Evolutionary conservation across 805 yeast genomes (phyloP).

Genomic region (Lipomyces oligophaga): DNA sequence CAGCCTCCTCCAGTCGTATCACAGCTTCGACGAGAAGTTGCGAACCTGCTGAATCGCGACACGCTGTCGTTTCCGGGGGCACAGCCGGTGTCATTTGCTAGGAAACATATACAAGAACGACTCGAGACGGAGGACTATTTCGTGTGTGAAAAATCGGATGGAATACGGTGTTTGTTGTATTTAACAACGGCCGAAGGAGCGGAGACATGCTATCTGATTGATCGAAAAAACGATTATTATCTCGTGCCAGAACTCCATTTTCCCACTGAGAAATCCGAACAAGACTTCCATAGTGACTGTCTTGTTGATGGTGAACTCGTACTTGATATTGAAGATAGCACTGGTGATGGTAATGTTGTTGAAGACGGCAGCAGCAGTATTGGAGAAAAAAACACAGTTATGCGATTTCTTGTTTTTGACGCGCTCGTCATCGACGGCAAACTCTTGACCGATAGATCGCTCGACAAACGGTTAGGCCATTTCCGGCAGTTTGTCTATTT

Average conservation of each 20-base stretch:
- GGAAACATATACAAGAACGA: conserved; percentile 61
- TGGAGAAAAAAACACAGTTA: conserved; percentile 52
- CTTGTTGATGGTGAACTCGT: conserved; percentile 94
- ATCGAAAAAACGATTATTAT: conserved; percentile 82
- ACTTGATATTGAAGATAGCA: conserved; percentile 45
- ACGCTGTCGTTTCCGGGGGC: conserved; percentile 64
- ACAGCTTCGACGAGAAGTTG: conserved; percentile 64
- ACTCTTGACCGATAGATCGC: conserved; percentile 61
- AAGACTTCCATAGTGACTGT: conserved; percentile 76
- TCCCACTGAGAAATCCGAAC: conserved; percentile 52
- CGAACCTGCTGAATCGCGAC: conserved; percentile 55
- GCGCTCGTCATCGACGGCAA: conserved; percentile 80
- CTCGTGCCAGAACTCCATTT: conserved; percentile 76
- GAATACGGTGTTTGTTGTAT: conserved; percentile 75
- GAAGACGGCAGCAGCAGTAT: background rate
- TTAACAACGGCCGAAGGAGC: conserved; percentile 63
- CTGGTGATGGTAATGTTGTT: background rate
- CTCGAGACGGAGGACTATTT: conserved; percentile 66
- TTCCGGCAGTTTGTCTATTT: conserved; percentile 73
- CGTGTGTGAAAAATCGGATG: conserved; percentile 96
- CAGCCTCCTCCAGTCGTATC: conserved; percentile 70
- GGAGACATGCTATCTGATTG: conserved; percentile 85
- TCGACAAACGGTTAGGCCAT: conserved; percentile 82
- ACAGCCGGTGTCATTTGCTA: conserved; percentile 88
- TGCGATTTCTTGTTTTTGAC: conserved; percentile 85